phyloP scores from a whole-genome alignment of 2,329 filamentous ascomycete species.

The Knufia petricola region DNA sequence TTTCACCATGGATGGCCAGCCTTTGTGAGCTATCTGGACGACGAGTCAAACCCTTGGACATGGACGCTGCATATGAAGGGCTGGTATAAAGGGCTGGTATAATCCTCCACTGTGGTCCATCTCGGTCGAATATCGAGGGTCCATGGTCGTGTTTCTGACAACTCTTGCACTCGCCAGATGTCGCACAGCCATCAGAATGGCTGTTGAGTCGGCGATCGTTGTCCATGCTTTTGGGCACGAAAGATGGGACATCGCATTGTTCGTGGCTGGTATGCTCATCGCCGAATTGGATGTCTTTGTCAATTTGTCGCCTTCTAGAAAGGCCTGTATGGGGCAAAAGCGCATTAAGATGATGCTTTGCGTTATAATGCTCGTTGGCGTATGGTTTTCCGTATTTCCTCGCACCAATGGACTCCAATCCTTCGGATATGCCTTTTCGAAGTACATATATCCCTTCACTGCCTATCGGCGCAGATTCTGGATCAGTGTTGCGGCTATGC shows the following conservation, averaged over 20 bases:
- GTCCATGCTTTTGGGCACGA: conserved; percentile 6
- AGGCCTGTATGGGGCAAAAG: conserved; percentile 1
- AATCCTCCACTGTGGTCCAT: conserved; percentile 41
- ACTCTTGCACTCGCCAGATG: conserved; percentile 2
- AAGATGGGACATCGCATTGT: conserved; percentile 33
- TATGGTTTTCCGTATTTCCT: not conserved
- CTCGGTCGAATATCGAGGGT: conserved; percentile 37
- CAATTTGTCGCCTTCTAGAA: not conserved
- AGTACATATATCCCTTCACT: not conserved
- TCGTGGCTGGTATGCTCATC: conserved; percentile 33
- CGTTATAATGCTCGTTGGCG: not conserved
- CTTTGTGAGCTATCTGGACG: not conserved
- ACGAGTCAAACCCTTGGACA: not conserved
- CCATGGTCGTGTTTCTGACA: conserved; percentile 33
- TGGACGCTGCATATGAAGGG: not conserved
- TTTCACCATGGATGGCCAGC: not conserved
- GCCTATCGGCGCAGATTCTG: conserved; percentile 7
- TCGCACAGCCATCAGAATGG: conserved; percentile 8
- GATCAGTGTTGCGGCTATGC: conserved; percentile 5
- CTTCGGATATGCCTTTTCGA: conserved; percentile 5
- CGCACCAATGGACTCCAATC: not conserved
- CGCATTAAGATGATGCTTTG: not conserved
- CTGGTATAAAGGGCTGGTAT: conserved; percentile 31
- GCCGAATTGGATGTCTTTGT: conserved; percentile 32
- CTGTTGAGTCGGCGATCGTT: not conserved